These are phyloP conservation scores for Plasmodium vivax DNA, from an alignment of 169 alveolate genomes.

Conservation along the genomic window DNA sequence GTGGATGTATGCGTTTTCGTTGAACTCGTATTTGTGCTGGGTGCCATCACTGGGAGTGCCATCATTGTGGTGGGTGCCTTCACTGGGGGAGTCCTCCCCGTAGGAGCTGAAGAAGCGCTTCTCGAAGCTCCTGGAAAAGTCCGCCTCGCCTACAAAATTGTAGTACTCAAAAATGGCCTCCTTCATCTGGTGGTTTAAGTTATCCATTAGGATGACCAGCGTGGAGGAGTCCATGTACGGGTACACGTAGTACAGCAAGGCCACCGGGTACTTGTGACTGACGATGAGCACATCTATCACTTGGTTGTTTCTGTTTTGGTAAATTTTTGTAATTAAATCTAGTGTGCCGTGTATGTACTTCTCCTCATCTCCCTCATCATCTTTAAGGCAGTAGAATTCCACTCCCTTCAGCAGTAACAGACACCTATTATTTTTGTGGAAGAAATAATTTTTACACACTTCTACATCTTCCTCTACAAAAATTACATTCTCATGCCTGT, in stretches of 20 bases:
- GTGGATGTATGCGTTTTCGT: constrained; percentile 33
- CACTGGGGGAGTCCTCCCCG: neutral
- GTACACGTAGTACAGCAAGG: constrained; percentile 40
- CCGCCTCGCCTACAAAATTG: constrained; percentile 69
- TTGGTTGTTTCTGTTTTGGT: constrained; percentile 45
- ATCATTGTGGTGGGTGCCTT: neutral
- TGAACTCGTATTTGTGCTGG: neutral
- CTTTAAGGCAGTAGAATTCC: constrained; percentile 31
- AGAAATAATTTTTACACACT: constrained; percentile 39
- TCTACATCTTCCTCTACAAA: constrained; percentile 47
- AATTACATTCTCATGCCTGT: constrained; percentile 42
- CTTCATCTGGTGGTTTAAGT: constrained; percentile 59
- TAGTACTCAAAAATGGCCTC: constrained; percentile 60
- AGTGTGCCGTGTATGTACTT: constrained; percentile 38
- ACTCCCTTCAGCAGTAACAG: constrained; percentile 19
- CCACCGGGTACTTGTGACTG: constrained; percentile 50
- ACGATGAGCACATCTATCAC: constrained; percentile 42
- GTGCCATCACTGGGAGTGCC: neutral
- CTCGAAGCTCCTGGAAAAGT: constrained; percentile 35
- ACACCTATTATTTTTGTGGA: constrained; percentile 44
- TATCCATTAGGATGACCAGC: constrained; percentile 53
- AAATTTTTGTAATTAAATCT: constrained; percentile 51
- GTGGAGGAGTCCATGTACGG: constrained; percentile 69
- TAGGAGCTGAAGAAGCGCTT: constrained; percentile 5
- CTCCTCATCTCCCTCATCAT: neutral